Conservation (phyloP, 176 grass and related monocot genomes). For the Triticum urartu region DNA sequence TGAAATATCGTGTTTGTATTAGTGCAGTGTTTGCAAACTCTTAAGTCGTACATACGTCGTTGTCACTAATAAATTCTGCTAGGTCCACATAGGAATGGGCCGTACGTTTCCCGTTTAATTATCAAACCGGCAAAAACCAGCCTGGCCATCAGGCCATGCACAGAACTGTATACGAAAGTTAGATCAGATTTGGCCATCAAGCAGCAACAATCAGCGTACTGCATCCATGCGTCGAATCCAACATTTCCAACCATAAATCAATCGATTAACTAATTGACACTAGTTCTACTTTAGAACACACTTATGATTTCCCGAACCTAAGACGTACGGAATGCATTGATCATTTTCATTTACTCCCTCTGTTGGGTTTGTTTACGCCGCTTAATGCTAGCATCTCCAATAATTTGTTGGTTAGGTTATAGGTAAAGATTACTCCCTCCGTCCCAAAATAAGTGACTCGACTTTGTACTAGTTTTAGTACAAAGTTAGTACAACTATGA, state of each 20-base stretch:
- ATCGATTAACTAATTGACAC: not conserved
- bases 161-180: not conserved
- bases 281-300: not conserved
- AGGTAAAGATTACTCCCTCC: too few species aligned
- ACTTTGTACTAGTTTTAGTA: too few species aligned
- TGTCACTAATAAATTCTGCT: slow-evolving; percentile 9
- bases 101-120: slow-evolving; percentile 5
- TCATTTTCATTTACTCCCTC: not conserved
- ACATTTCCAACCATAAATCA: not conserved
- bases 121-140: slow-evolving; percentile 25
- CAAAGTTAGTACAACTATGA: too few species aligned
- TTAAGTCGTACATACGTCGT: not conserved
- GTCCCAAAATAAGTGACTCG: too few species aligned
- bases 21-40: too few species aligned
- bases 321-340: not conserved
- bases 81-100: slow-evolving; percentile 18
- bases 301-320: not conserved
- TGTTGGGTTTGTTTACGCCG: too few species aligned
- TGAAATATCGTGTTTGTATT: not conserved
- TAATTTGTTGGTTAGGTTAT: too few species aligned
- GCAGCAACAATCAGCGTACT: not conserved
- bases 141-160: not conserved
- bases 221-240: not conserved
- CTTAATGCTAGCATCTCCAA: too few species aligned
- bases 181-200: slow-evolving; percentile 18